Evolutionary conservation across 2,329 filamentous ascomycete species (phyloP).

Genomic region (Exophiala sp.): DNA sequence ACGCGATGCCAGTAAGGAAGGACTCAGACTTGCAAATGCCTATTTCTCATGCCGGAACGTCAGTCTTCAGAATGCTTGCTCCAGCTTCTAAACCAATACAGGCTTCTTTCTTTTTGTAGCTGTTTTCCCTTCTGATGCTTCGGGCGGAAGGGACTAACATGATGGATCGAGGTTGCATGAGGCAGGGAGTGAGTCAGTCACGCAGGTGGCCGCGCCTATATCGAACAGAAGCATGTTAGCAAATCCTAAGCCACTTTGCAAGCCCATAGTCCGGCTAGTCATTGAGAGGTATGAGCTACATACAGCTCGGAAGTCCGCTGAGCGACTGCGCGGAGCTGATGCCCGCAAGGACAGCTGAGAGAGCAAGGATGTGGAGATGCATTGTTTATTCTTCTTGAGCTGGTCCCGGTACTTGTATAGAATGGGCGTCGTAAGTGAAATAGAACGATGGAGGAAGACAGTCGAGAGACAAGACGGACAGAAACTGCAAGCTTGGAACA

Average conservation of each 20-base stretch:
- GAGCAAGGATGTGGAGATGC: constrained; percentile 10
- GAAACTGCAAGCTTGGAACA: no score
- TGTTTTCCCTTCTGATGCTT: not conserved
- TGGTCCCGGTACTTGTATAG: not conserved
- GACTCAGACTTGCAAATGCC: constrained; percentile 42
- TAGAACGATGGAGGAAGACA: no score
- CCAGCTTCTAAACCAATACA: not conserved
- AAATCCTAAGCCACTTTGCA: not conserved
- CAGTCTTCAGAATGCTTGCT: not conserved
- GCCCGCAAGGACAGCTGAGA: constrained; percentile 18
- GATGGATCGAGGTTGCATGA: constrained; percentile 40
- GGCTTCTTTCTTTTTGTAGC: not conserved
- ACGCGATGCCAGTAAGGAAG: constrained; percentile 47
- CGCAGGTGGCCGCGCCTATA: constrained; percentile 32
- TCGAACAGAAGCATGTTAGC: constrained; percentile 2
- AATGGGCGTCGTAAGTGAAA: no score
- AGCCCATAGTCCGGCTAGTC: not conserved
- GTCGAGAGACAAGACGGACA: no score
- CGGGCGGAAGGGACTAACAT: constrained; percentile 39
- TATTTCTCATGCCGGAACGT: constrained; percentile 1
- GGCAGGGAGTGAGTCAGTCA: constrained; percentile 38
- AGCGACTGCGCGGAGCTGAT: constrained; percentile 14
- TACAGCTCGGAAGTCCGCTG: constrained; percentile 19
- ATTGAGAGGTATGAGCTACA: not conserved
- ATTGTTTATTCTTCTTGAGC: not conserved